Evolutionary conservation across 2,329 filamentous ascomycete species (phyloP), one percentile per base, ranked within the genome.

Genomic region (Plenodomus tracheiphilus): DNA sequence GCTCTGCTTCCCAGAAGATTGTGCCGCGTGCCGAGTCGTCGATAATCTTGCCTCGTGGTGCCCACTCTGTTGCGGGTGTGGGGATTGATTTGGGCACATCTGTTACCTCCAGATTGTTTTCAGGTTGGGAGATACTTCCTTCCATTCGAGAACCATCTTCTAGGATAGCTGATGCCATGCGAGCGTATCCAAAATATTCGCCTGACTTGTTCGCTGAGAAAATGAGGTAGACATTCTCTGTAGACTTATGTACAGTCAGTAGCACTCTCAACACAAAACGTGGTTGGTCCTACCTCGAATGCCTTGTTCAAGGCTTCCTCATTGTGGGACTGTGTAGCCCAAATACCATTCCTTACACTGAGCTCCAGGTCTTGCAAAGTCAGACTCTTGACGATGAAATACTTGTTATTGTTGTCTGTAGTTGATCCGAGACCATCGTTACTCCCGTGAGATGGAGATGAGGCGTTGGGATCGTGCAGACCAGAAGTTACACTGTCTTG

Each of bases 191-290:
- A 74, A 94, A 97, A 68, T 97, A 97, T 72, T 97, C 93, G 11
- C 93, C 93, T 0, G 93, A 97, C 66, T 97, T 97, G 73, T 97
- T 97, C 11, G 93, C 93, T 1, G 93, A 97, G 71, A 97, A 97
- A 13, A 97, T 84, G 22, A 97, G 79, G 65, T 92, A 97, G 1
- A 97, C 92, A 63, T 88, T 89, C 44, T 95, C 89, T 13, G 86
- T 84, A 9, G 79, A 77, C 91, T 96, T n/a, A 50, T 25, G 7
- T 35, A 8, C 43, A 35, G 54, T 72, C 47, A 68, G 61, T 39
- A 15, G 28, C 28, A 15, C 9, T 8, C 13, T 32, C 28, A 11
- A 32, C 4, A 15, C 13, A 32, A 10, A 4, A 32, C 15, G 7
- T 4, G n/a, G 19, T 9, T 13, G 2, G 7, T 56, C 79, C 66